Evolutionary conservation across 805 yeast genomes (phyloP).

Genomic region (Wickerhamia fluorescens): DNA sequence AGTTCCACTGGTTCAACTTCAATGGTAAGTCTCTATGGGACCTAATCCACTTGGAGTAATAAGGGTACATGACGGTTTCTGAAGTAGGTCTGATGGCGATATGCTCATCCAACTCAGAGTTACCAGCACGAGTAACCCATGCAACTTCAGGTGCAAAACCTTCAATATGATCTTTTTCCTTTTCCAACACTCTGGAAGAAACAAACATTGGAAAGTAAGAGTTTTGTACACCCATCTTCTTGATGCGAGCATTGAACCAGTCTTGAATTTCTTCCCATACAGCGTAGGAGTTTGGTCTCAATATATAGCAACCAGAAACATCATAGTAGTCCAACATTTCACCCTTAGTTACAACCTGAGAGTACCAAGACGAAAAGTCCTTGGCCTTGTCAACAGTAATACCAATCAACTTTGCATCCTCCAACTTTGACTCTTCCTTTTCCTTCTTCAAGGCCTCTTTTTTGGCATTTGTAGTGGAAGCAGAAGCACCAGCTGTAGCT

Average conservation of each 20-base stretch:
- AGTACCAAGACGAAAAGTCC: conserved; percentile 97
- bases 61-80: conserved; percentile 99
- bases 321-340: conserved; percentile 98
- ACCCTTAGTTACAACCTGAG: conserved; percentile 91
- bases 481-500: conserved; percentile 18
- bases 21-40: conserved; percentile 97
- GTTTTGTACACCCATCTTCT: conserved; percentile 84
- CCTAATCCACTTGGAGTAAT: conserved; percentile 98
- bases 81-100: conserved; percentile 99
- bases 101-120: conserved; percentile 92
- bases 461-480: conserved; percentile 10
- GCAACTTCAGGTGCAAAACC: conserved; percentile 99
- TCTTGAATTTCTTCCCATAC: conserved; percentile 93
- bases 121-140: conserved; percentile 97
- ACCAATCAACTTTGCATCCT: conserved; percentile 88
- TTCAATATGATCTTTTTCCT: conserved; percentile 97
- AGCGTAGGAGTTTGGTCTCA: conserved; percentile 91
- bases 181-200: conserved; percentile 84
- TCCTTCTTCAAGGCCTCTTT: conserved; percentile 28
- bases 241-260: conserved; percentile 78
- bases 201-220: conserved; percentile 99
- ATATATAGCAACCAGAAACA: conserved; percentile 96
- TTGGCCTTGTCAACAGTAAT: conserved; percentile 88
- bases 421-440: conserved; percentile 49
- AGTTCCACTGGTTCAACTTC: conserved; percentile 97